A percentile compares a stretch with the other conserved stretches of the same genome.
These are phyloP conservation scores for Fusarium kyushuense DNA, from an alignment of 2,329 filamentous ascomycete species.

Conservation along the genomic window DNA sequence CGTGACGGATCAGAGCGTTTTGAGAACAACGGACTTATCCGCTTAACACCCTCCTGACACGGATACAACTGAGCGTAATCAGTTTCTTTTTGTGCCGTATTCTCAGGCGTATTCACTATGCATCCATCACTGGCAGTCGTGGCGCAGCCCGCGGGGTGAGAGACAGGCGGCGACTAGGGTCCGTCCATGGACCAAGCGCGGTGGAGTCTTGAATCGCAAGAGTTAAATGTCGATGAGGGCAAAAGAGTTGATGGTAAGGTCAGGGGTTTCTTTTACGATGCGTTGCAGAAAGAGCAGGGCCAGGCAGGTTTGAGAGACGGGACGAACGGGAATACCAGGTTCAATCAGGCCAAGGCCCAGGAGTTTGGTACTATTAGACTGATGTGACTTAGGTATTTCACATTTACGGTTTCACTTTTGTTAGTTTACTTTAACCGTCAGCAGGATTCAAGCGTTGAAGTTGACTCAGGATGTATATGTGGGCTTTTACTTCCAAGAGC, in stretches of 20 bases:
- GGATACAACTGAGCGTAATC: background rate
- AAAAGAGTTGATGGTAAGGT: constrained; percentile 16
- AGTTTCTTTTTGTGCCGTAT: constrained; percentile 16
- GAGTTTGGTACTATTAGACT: constrained; percentile 11
- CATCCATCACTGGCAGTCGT: constrained; percentile 37
- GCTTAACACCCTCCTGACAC: background rate
- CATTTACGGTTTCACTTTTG: constrained; percentile 22
- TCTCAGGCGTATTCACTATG: constrained; percentile 20
- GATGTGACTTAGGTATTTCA: constrained; percentile 11
- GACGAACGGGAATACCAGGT: constrained; percentile 14
- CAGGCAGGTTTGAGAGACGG: constrained; percentile 23
- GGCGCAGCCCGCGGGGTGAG: constrained; percentile 38
- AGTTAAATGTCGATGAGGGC: background rate
- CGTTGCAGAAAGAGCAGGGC: background rate
- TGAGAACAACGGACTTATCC: constrained; percentile 13
- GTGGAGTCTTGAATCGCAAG: constrained; percentile 34
- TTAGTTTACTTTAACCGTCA: constrained; percentile 7
- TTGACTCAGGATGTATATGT: background rate
- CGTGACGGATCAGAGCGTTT: constrained; percentile 10
- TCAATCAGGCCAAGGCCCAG: constrained; percentile 10
- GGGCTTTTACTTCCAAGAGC: constrained; percentile 4
- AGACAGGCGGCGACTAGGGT: background rate
- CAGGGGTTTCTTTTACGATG: constrained; percentile 30
- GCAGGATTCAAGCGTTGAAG: background rate
- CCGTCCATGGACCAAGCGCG: constrained; percentile 1